Base-by-base conservation (phyloP, 2,329 filamentous ascomycete species). In the Claviceps pusilla region DNA sequence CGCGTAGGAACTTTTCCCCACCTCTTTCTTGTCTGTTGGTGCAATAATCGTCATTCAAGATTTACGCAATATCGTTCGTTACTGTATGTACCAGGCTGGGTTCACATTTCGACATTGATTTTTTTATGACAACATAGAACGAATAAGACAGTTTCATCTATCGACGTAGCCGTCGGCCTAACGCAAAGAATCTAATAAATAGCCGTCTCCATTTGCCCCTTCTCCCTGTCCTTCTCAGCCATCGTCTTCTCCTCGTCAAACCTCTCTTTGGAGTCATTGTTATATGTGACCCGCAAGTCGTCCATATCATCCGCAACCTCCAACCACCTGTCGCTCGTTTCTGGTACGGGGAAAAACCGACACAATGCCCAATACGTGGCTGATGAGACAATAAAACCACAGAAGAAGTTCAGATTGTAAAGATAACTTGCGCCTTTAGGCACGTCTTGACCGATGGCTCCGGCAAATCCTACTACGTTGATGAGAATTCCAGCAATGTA, bases 341-440 rank as follows among this genome's bases (percentile, higher is more conserved):
- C 89, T 0, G 86, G 84, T 0, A 95, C 69, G 0, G 89, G 89
- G 58, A 71, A 86, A 31, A 89, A 39, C 55, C 71, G 78, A 66
- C 84, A 89, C 1, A 95, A 73, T 0, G 66, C 54, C 71, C 79
- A 94, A 69, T 96, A 96, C 7, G 83, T 69, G 0, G 59, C 64
- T 0, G 73, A 73, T 0, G 87, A 79, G 11, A 94, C 78, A 49
- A 88, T 73, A 65, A 95, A 90, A 0, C 90, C 90, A 47, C 79
- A 78, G 66, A 96, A 94, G 73, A 90, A 96, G 69, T 95, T 95
- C 61, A 96, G 64, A 59, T 89, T 87, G 73, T 95, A 96, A 56
- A 96, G 81, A 64, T 94, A 94, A 0, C 78, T 81, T 2, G 91
- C 90, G 1, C 85, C 89, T 6, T 79, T 73, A 0, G 91, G 90